Percentiles rank a stretch among this genome's conserved stretches.
Evolutionary conservation across 2,329 filamentous ascomycete genomes (phyloP).

Genomic region (Beauveria australis): DNA sequence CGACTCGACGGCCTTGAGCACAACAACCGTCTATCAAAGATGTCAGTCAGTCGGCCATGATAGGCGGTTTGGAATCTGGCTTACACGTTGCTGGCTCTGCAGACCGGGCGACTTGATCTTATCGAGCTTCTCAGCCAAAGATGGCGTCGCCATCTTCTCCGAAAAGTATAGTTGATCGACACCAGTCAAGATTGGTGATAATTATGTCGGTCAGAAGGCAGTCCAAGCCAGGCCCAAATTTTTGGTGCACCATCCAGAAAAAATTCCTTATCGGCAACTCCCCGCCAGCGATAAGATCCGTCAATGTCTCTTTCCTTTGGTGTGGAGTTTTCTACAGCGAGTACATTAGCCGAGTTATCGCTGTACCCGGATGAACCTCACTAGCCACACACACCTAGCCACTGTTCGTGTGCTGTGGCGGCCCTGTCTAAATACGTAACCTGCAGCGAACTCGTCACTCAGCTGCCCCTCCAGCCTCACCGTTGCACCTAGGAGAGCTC

Average conservation of each 20-base stretch:
- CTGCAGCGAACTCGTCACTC: conserved; percentile 13
- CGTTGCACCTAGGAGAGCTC: conserved; percentile 15
- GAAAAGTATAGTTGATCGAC: conserved; percentile 12
- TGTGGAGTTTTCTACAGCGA: not conserved
- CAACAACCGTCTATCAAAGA: conserved; percentile 44
- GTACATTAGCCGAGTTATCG: conserved; percentile 17
- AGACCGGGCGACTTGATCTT: conserved; percentile 96
- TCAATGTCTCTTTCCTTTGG: not conserved
- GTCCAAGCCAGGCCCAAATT: conserved; percentile 4
- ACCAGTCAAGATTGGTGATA: not conserved
- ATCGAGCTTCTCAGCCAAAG: conserved; percentile 81
- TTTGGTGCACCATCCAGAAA: conserved; percentile 13
- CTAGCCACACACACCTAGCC: not conserved
- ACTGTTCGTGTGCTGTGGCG: not conserved
- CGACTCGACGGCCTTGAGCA: conserved; percentile 86
- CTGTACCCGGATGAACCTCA: conserved; percentile 21
- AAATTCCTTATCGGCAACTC: conserved; percentile 18
- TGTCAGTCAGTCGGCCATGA: not conserved
- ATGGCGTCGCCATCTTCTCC: conserved; percentile 39
- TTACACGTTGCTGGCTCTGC: conserved; percentile 87
- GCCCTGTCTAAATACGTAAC: not conserved
- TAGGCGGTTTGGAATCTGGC: conserved; percentile 17
- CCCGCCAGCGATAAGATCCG: conserved; percentile 15
- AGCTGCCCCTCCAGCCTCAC: conserved; percentile 22
- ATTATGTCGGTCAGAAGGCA: not conserved